Evolutionary conservation across 768 basidiomycete genomes (phyloP).

Genomic region (Dioszegia crocea): DNA sequence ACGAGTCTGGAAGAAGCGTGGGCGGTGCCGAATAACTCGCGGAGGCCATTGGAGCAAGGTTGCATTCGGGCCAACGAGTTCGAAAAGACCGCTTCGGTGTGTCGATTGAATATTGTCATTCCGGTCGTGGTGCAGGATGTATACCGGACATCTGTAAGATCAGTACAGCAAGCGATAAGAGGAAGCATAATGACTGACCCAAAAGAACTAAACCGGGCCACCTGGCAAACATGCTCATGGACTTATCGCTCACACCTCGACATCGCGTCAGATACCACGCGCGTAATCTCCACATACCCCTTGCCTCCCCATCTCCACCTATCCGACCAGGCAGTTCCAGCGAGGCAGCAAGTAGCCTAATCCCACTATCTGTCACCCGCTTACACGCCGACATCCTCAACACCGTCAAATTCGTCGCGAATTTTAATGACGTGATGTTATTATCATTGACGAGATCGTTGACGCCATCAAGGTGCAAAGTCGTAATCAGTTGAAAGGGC

Average conservation of each 20-base stretch:
- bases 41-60: conserved; percentile 29
- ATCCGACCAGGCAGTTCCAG: conserved; percentile 23
- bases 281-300: conserved; percentile 32
- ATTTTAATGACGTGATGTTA: conserved; percentile 24
- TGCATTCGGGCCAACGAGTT: conserved; percentile 27
- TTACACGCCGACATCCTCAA: conserved; percentile 31
- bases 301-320: conserved; percentile 10
- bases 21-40: conserved; percentile 17
- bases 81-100: conserved; percentile 16
- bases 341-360: conserved; percentile 25
- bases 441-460: conserved; percentile 24
- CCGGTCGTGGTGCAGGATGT: conserved; percentile 33
- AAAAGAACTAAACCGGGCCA: conserved; percentile 38
- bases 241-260: conserved; percentile 24
- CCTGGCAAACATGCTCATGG: conserved; percentile 27
- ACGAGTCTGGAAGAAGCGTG: conserved; percentile 6
- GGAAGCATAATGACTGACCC: too few species aligned
- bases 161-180: not conserved
- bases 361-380: conserved; percentile 25
- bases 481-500: conserved; percentile 21
- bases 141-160: conserved; percentile 28
- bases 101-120: conserved; percentile 33
- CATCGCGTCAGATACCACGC: conserved; percentile 31
- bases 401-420: conserved; percentile 28
- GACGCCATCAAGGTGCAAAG: conserved; percentile 24